Percentiles rank a stretch among this genome's conserved stretches.
phyloP scores from a whole-genome alignment of 805 yeast genomes.

The Lachancea thermotolerans region DNA sequence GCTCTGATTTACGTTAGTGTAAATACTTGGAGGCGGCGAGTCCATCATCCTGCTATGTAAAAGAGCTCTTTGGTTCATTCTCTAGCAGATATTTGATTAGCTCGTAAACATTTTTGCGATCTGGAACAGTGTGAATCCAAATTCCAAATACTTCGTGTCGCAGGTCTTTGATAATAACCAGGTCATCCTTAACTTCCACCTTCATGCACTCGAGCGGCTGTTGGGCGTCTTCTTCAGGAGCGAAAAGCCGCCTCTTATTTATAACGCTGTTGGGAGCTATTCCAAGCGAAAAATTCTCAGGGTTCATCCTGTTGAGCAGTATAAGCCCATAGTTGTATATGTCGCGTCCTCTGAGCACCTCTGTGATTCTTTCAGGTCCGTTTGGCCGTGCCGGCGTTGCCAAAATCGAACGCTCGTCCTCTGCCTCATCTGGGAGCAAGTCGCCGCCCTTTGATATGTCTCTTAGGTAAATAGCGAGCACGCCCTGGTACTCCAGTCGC shows the following conservation, averaged over 20 bases:
- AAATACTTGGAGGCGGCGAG: neutral
- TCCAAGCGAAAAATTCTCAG: conserved; percentile 69
- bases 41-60: conserved; percentile 15
- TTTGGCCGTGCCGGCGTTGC: conserved; percentile 5
- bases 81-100: conserved; percentile 32
- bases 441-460: conserved; percentile 30
- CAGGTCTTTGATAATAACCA: conserved; percentile 61
- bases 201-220: conserved; percentile 44
- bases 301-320: conserved; percentile 58
- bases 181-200: conserved; percentile 60
- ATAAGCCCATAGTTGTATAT: conserved; percentile 61
- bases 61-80: conserved; percentile 30
- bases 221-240: conserved; percentile 19
- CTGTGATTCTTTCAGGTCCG: conserved; percentile 5
- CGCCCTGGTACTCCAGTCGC: conserved; percentile 64
- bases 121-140: conserved; percentile 68
- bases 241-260: conserved; percentile 35
- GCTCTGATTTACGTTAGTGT: neutral
- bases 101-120: conserved; percentile 53
- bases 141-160: conserved; percentile 68
- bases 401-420: conserved; percentile 23
- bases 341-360: conserved; percentile 28
- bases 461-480: conserved; percentile 57
- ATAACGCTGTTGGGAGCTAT: conserved; percentile 50
- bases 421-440: conserved; percentile 17